Evolutionary conservation across 805 yeast genomes (phyloP), one percentile per base, ranked within the genome.

Genomic region (Debaryomyces prosopidis): DNA sequence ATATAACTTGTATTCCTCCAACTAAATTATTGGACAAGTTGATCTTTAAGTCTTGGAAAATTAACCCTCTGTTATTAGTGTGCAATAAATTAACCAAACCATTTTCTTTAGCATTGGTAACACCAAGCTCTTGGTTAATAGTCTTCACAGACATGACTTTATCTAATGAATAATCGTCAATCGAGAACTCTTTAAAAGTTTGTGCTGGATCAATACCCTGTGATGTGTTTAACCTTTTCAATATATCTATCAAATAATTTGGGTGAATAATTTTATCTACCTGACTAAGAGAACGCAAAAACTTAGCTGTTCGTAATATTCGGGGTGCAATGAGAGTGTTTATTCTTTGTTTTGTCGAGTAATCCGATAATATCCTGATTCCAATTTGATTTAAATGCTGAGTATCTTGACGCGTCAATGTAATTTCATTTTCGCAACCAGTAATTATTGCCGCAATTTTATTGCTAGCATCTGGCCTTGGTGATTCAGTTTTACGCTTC

Each of bases 231-330:
- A 48, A 51, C 19, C 50, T 53, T 8, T 51, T 48, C 20, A 81
- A 46, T 0, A 81, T 68, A 35, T 78, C 80, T 2, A 64, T 65
- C 2, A 84, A 47, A 47, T 81, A 84, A 3, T 65, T 57, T 0
- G 90, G 88, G 27, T 80, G 77, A 1, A 87, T 52, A 3, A 83
- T 77, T 43, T 70, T 65, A n/a, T 67, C 63, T 8, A 80, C 81
- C 35, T 71, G 71, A 42, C 89, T 80, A 41, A 90, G 66, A 16
- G 90, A 81, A 36, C 79, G 77, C 43, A 92, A 72, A 57, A 92
- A 91, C 65, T 92, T 94, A 46, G 87, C 96, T 0, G 98, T 92
- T 52, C 97, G 73, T 54, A 87, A 60, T n/a, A 86, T 74, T 48
- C 81, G 81, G 1, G 97, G 96, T 0, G 97, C 91, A 9, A 91